phyloP scores from a whole-genome alignment of 1,284 basidiomycete genomes.

The Agroathelia rolfsii region DNA sequence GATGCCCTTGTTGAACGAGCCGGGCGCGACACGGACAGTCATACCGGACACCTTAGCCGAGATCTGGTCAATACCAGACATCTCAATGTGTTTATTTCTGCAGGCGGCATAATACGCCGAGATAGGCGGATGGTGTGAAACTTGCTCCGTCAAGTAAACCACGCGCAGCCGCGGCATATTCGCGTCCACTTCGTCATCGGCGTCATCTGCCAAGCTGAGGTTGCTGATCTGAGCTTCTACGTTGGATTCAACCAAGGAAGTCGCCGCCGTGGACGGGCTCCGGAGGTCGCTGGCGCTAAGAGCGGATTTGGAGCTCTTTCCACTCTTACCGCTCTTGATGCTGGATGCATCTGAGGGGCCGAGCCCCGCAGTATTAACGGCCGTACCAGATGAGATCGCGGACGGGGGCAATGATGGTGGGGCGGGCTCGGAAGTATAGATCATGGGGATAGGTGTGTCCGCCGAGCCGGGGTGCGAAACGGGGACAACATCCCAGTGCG shows the following conservation, averaged over 20 bases:
- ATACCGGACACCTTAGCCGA: constrained; percentile 84
- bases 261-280: constrained; percentile 47
- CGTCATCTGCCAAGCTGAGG: constrained; percentile 38
- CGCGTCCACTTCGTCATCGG: constrained; percentile 11
- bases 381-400: constrained; percentile 17
- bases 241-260: constrained; percentile 32
- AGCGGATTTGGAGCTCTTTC: constrained; percentile 45
- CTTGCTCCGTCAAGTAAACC: constrained; percentile 72
- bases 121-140: constrained; percentile 94
- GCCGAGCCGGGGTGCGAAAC: constrained; percentile 41
- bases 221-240: constrained; percentile 47
- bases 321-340: constrained; percentile 36
- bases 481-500: constrained; percentile 76
- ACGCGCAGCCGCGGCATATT: constrained; percentile 44
- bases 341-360: constrained; percentile 51
- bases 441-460: constrained; percentile 35
- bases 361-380: constrained; percentile 18
- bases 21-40: constrained; percentile 74
- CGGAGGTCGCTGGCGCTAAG: constrained; percentile 43
- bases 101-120: constrained; percentile 82
- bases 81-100: constrained; percentile 63
- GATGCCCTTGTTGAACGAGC: constrained; percentile 81
- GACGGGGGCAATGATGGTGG: constrained; percentile 18
- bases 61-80: constrained; percentile 85
- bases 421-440: constrained; percentile 28